Conservation (phyloP, 306 rosid species). For the Vicia sativa region DNA sequence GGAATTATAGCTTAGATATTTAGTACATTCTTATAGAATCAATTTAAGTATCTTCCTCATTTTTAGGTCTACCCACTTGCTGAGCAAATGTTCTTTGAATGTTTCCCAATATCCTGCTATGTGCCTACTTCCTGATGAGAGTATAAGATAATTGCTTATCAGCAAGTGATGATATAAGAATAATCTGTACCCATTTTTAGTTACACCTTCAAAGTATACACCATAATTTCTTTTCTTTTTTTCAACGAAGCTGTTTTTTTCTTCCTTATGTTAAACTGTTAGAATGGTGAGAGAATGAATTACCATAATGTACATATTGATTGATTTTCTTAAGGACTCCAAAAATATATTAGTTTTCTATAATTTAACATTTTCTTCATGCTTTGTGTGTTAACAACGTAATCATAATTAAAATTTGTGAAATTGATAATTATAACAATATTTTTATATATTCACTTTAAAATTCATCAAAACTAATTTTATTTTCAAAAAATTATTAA, state of each 20-base stretch:
- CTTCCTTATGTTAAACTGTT: conserved; percentile 42
- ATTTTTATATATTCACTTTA: no score
- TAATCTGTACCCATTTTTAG: conserved; percentile 24
- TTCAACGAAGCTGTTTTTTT: conserved; percentile 11
- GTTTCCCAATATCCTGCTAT: conserved; percentile 23
- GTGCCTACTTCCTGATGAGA: conserved; percentile 33
- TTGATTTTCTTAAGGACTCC: no score
- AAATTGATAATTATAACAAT: no score
- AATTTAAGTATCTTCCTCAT: conserved; percentile 28
- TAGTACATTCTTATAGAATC: conserved; percentile 41
- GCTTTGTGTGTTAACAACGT: no score
- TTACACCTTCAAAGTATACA: conserved; percentile 39
- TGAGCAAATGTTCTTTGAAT: conserved; percentile 15
- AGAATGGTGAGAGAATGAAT: conserved; percentile 44
- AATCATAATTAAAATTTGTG: no score
- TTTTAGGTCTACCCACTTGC: conserved; percentile 30
- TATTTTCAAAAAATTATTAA: no score
- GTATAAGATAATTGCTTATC: conserved; percentile 38
- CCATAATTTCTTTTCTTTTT: conserved; percentile 29
- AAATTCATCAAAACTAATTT: no score
- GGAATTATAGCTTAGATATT: conserved; percentile 47
- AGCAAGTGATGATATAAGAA: conserved; percentile 40
- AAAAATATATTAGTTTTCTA: no score
- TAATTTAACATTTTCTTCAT: no score
- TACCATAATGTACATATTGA: conserved; percentile 52